Evolutionary conservation across 1,139 yeast genomes (phyloP).

Genomic region (Zygoascus hellenicus): DNA sequence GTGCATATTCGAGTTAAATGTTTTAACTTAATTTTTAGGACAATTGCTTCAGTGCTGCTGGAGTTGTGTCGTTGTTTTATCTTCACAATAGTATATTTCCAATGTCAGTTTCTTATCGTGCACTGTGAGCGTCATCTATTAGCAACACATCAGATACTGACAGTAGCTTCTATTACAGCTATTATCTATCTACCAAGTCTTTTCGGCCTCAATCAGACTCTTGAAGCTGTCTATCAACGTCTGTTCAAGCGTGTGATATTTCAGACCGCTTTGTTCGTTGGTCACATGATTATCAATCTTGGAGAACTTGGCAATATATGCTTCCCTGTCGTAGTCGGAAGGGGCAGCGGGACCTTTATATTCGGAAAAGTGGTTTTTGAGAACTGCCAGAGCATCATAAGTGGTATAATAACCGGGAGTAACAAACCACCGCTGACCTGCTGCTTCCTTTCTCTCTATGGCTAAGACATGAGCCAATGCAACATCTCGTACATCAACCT

Average conservation of each 20-base stretch:
- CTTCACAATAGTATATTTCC: too few species aligned
- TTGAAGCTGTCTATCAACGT: slow-evolving; percentile 17
- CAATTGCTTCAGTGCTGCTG: too few species aligned
- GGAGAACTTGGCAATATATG: background rate
- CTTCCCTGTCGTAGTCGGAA: background rate
- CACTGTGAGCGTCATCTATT: too few species aligned
- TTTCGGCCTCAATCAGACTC: slow-evolving; percentile 12
- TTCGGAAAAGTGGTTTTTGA: slow-evolving; percentile 38
- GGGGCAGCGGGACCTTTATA: slow-evolving; percentile 5
- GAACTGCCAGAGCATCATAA: slow-evolving; percentile 35
- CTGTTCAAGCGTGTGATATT: slow-evolving; percentile 16
- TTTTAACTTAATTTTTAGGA: too few species aligned
- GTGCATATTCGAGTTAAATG: too few species aligned
- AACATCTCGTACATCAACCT: slow-evolving; percentile 50
- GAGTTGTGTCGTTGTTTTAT: too few species aligned
- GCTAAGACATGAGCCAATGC: slow-evolving; percentile 47
- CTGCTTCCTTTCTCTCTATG: slow-evolving; percentile 32
- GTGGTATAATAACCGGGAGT: slow-evolving; percentile 34
- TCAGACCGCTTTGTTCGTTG: slow-evolving; percentile 17
- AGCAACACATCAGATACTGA: too few species aligned
- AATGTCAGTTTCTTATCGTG: too few species aligned
- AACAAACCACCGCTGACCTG: slow-evolving; percentile 40
- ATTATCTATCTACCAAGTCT: slow-evolving; percentile 1
- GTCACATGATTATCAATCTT: slow-evolving; percentile 18
- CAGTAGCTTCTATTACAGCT: background rate